A percentile compares a stretch with the other conserved stretches of the same genome.
Conservation (phyloP, 1,139 yeast genomes). For the Magnusiomyces sp. region DNA sequence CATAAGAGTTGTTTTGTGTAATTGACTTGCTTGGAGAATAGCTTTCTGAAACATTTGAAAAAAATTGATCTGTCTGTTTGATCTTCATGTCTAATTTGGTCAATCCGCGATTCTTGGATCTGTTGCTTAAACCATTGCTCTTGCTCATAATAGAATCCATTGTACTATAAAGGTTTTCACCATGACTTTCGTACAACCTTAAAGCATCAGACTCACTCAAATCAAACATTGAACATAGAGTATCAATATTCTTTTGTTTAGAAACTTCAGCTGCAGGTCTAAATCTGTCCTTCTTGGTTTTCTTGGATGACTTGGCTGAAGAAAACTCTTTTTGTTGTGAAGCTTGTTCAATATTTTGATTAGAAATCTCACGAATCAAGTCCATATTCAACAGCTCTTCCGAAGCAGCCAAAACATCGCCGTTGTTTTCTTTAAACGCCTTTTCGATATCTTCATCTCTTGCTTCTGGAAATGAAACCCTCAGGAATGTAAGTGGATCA, state of each 20-base stretch:
- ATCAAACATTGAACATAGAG: too few relatives aligned
- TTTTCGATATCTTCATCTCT: not conserved
- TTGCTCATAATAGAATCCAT: not conserved
- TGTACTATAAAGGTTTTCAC: not conserved
- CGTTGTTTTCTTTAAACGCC: not conserved
- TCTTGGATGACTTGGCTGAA: not conserved
- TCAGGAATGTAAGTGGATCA: slow-evolving; percentile 1
- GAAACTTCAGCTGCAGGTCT: not conserved
- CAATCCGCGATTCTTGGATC: not conserved
- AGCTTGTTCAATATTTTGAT: not conserved
- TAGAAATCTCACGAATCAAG: not conserved
- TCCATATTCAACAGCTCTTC: slow-evolving; percentile 4
- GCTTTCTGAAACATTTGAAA: not conserved
- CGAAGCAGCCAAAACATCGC: not conserved
- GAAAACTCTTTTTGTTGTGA: not conserved
- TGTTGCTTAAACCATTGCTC: not conserved
- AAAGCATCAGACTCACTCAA: not conserved
- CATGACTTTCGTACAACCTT: not conserved
- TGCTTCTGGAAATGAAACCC: not conserved
- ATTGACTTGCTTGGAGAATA: not conserved
- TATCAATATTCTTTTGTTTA: not conserved
- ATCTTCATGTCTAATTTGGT: not conserved
- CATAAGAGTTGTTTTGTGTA: not conserved
- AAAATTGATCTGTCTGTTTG: not conserved
- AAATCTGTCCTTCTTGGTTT: not conserved